phyloP scores from a whole-genome alignment of 345 rosid species.

The Eucalyptus globulus region DNA sequence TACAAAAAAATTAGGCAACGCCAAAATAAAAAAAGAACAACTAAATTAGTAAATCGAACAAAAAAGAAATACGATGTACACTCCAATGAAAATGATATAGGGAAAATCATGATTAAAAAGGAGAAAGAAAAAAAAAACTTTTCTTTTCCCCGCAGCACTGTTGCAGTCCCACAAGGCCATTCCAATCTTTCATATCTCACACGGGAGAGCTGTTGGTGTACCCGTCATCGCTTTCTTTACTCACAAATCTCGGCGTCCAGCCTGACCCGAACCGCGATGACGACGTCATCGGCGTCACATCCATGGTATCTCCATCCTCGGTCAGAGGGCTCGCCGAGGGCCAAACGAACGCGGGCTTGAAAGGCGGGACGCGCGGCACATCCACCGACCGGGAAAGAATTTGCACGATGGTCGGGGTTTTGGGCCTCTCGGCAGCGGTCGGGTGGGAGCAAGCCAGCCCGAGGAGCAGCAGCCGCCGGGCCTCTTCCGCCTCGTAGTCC shows the following conservation, averaged over 20 bases:
- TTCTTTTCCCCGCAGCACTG: not conserved
- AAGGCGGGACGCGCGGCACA: conserved; percentile 24
- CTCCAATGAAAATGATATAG: not conserved
- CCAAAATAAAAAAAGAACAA: not conserved
- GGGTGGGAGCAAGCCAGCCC: conserved; percentile 45
- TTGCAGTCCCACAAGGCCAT: not conserved
- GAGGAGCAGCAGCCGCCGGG: conserved; percentile 23
- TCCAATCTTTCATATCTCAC: not conserved
- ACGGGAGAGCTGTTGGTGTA: conserved; percentile 6
- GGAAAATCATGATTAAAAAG: not conserved
- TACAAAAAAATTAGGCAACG: not conserved
- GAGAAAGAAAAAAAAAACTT: not conserved
- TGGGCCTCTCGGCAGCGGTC: conserved; percentile 36
- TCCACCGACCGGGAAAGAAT: conserved; percentile 21
- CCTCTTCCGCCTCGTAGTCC: conserved; percentile 23
- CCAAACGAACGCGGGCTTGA: conserved; percentile 46
- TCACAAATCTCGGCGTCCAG: conserved; percentile 14
- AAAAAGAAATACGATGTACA: not conserved
- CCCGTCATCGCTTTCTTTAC: not conserved
- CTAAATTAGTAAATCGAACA: not conserved
- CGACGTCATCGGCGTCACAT: conserved; percentile 13
- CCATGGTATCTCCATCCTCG: not conserved
- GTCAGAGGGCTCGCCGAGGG: not conserved
- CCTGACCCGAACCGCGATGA: conserved; percentile 6
- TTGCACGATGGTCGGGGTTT: conserved; percentile 20